Conservation (phyloP, 164 flowering plant species). For the Piper longum region DNA sequence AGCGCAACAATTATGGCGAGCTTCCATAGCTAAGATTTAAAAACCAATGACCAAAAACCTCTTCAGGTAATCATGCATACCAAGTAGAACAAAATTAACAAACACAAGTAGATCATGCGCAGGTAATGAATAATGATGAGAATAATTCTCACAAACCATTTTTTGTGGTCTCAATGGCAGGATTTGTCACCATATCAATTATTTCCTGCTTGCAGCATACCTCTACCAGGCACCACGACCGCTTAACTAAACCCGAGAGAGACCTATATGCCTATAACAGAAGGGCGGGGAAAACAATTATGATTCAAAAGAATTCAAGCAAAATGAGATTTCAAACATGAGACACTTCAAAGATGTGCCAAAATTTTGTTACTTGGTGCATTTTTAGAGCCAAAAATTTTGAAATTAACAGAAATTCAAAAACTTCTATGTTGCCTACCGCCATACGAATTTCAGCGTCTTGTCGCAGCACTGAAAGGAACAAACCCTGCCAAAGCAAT, state of each 20-base stretch:
- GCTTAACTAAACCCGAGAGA: conserved; percentile 57
- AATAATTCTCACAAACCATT: conserved; percentile 30
- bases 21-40: conserved; percentile 62
- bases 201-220: conserved; percentile 74
- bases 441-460: conserved; percentile 73
- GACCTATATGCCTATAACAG: conserved; percentile 61
- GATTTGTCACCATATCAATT: conserved; percentile 43
- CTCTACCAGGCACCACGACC: conserved; percentile 78
- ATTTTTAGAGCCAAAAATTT: not conserved
- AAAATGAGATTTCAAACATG: not conserved
- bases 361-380: not conserved
- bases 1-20: conserved; percentile 61
- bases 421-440: conserved; percentile 25
- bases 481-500: conserved; percentile 49
- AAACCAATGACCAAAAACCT: not conserved
- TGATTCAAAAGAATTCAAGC: not conserved
- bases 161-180: conserved; percentile 54
- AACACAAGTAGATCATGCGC: not conserved
- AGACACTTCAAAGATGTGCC: not conserved
- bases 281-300: not conserved
- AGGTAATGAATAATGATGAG: not conserved
- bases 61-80: not conserved
- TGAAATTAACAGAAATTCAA: no score
- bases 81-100: not conserved
- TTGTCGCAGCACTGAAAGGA: conserved; percentile 62